phyloP scores from a whole-genome alignment of 2,329 filamentous ascomycete species.

The Botrytis paeoniae region DNA sequence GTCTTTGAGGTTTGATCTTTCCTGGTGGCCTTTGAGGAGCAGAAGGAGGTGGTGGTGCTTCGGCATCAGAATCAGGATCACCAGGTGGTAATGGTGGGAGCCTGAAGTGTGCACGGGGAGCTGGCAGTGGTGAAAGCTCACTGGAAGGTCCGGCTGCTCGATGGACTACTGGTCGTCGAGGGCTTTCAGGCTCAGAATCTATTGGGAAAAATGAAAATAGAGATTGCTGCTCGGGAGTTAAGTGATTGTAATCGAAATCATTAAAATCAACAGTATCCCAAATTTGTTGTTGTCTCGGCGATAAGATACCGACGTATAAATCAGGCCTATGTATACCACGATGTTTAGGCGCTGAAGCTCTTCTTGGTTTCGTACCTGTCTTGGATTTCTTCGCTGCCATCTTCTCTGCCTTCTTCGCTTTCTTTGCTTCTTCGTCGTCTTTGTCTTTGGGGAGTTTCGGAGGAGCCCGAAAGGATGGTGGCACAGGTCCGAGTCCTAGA shows the following conservation, averaged over 20 bases:
- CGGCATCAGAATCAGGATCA: not conserved
- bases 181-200: not conserved
- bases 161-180: not conserved
- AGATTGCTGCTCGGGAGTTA: not conserved
- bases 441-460: not conserved
- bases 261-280: slow-evolving; percentile 12
- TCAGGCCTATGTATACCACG: slow-evolving; percentile 1
- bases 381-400: not conserved
- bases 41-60: not conserved
- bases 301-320: slow-evolving; percentile 1
- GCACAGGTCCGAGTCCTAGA: not conserved
- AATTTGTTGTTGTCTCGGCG: not conserved
- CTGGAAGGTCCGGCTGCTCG: not conserved
- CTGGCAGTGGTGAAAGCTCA: not conserved
- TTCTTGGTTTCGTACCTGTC: not conserved
- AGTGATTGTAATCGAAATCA: slow-evolving; percentile 4
- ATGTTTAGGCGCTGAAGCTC: not conserved
- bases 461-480: not conserved
- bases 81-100: not conserved
- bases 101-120: not conserved
- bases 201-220: slow-evolving; percentile 13
- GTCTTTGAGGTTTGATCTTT: not conserved
- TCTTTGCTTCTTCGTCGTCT: not conserved
- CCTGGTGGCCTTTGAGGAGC: not conserved
- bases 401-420: not conserved